Base-by-base conservation (phyloP, 2,329 filamentous ascomycete species). In the Nectriaceae sp. region DNA sequence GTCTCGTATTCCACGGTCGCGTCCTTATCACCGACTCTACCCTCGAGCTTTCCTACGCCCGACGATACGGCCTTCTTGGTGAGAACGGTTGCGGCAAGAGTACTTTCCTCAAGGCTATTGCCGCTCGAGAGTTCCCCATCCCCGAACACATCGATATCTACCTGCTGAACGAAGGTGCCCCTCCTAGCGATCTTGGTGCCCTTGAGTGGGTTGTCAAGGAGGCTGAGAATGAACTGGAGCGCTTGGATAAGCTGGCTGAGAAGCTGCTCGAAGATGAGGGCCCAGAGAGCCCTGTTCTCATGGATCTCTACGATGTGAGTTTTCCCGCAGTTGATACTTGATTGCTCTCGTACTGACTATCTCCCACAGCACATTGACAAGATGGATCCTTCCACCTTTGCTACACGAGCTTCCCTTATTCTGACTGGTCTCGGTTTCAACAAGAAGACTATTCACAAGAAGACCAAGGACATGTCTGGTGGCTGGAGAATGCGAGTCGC, bases 381-480 rank as follows among this genome's bases (percentile, higher is more conserved):
- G 74, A 97, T 99, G 93, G 95, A 99, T 66, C 94, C 94, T 40
- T 95, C 91, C 31, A 99, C 95, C 44, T 99, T 99, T 76, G 79
- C 90, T 67, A 96, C 93, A 53, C 90, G 94, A 69, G 94, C 94
- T 53, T 96, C 93, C 47, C 86, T 97, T 59, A 99, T 99, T 70
- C 75, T 99, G 63, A 99, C 94, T 47, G 94, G 94, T 91, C 88
- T 99, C 50, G 94, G 94, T 60, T 99, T 99, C 85, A 96, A 99
- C 86, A 97, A 97, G 81, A 76, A 75, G 62, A 99, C 95, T 47
- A 97, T 99, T 69, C 79, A 95, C 74, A 99, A 99, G 84, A 97
- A 95, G 85, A 99, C 95, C 65, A 99, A 97, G 84, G 95, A 99
- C 73, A 99, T 99, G 95, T 99, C 94, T 59, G 94, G 94, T 90